Base-by-base conservation (phyloP, 2,329 filamentous ascomycete genomes). In the Phaeosphaeria sp. region DNA sequence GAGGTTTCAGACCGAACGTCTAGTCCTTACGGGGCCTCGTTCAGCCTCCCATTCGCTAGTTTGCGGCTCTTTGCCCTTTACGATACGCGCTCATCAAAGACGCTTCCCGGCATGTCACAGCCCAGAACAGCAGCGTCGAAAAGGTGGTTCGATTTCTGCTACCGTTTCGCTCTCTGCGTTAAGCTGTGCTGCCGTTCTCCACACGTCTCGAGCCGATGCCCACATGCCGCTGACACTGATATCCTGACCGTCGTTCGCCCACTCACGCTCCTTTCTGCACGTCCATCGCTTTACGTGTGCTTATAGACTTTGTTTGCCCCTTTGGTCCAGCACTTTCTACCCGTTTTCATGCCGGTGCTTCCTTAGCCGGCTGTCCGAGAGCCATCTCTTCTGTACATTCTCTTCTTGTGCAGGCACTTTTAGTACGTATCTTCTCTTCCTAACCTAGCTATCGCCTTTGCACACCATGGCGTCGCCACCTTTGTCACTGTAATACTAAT, bases 221-320 rank as follows among this genome's bases (percentile, higher is more conserved):
- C 68, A 72, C 66, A 65, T 68, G 62, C 55, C 63, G 58, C 63
- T 54, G 67, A 62, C 56, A 46, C n/a, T 70, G 62, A 72, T 72
- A 71, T 72, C 69, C 68, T 67, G 59, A 66, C 46, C 44, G 51
- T 56, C 55, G 50, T 52, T 46, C 63, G 50, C 60, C 62, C 63
- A 66, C 60, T 51, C 58, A 56, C 56, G 55, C 59, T 55, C 47
- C 59, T 58, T 46, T 54, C 58, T 52, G 43, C 25, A 33, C 59
- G 58, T 47, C 60, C 64, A 53, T 59, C 57, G 57, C 53, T 57
- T 59, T 63, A 58, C 53, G 59, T 66, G 56, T 72, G 71, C 74
- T 76, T 77, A 76, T 76, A 76, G 72, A 68, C 67, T 67, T 74
- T 75, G 68, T 68, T 76, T 74, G 69, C 70, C 70, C 68, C 66